Base-by-base conservation (phyloP, 2,329 filamentous ascomycete species). In the Penicillium decumbens region DNA sequence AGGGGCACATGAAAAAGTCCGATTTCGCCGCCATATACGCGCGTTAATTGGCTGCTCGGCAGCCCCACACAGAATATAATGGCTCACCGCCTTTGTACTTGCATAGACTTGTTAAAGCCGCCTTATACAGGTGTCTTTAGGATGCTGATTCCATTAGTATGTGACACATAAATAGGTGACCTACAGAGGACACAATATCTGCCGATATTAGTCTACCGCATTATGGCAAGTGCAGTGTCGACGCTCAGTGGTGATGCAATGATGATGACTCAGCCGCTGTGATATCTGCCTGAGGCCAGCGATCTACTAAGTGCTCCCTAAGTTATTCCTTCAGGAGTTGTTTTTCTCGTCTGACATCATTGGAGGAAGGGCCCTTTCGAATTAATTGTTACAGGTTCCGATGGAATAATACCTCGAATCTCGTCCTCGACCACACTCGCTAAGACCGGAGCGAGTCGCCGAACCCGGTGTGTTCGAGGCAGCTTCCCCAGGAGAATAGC, bases 1-100 rank as follows among this genome's bases (percentile, higher is more conserved):
- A 64, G 63, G 62, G 62, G 62, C 60, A 62, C 50, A 54, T 46
- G 52, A 53, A 58, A 62, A 58, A 51, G 52, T 59, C 63, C 63
- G 63, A 63, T 60, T 57, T 66, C 59, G 62, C 62, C 55, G 49
- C 47, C 33, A 47, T 54, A 43, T 27, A n/a, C 39, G 37, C 35
- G n/a, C 30, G 13, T 13, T 53, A 41, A 60, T 60, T 54, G 55
- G 58, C 32, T 47, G 15, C 35, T 8, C n/a, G 12, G 8, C 44
- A 35, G 27, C 54, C 49, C 57, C 56, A 57, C 55, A 57, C 29
- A 41, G n/a, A 35, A 35, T 27, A 15, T 8, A 12, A 6, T 5
- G 5, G n/a, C n/a, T 53, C 49, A 56, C 55, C 57, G 53, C 57
- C 43, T 50, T 45, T 27, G 13, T 18, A 15, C 15, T n/a, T 23